These are phyloP conservation scores for Danielozyma ontarioensis DNA, from an alignment of 805 yeast genomes.

Conservation along the genomic window DNA sequence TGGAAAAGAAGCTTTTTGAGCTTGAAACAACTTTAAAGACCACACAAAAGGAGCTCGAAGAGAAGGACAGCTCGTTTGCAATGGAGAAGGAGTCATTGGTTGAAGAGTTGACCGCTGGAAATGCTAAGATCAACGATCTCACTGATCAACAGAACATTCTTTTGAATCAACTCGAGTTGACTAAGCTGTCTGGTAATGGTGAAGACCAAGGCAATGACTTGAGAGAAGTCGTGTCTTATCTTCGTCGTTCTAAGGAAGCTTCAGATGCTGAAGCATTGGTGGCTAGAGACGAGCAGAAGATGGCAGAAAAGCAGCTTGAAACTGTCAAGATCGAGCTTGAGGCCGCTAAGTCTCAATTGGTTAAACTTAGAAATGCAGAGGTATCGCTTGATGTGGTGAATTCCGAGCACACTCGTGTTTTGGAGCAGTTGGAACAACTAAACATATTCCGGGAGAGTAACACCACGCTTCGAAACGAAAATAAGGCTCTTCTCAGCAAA, in stretches of 20 bases:
- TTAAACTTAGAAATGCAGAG: slow-evolving; percentile 8
- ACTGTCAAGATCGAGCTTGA: slow-evolving; percentile 45
- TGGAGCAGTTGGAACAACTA: slow-evolving; percentile 55
- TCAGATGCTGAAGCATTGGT: slow-evolving; percentile 46
- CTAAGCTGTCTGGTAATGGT: slow-evolving; percentile 23
- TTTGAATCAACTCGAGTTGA: slow-evolving; percentile 59
- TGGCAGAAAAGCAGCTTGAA: slow-evolving; percentile 47
- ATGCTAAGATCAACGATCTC: slow-evolving; percentile 48
- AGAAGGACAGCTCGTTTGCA: slow-evolving; percentile 13
- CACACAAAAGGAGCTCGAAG: slow-evolving; percentile 1
- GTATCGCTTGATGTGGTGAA: slow-evolving; percentile 19
- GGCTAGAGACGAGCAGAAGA: slow-evolving; percentile 46
- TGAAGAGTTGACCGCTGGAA: slow-evolving; percentile 37
- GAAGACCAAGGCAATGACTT: slow-evolving; percentile 14
- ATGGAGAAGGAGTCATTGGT: slow-evolving; percentile 18
- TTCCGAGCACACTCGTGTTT: slow-evolving; percentile 41
- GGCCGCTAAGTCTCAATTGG: slow-evolving; percentile 46
- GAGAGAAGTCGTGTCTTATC: slow-evolving; percentile 50
- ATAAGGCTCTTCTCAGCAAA: slow-evolving; percentile 15
- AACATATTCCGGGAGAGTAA: slow-evolving; percentile 66
- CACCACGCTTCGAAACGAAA: slow-evolving; percentile 53
- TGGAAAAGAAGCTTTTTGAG: slow-evolving; percentile 22
- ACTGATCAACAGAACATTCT: slow-evolving; percentile 64
- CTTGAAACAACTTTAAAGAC: slow-evolving; percentile 14
- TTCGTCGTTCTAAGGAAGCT: slow-evolving; percentile 73